Evolutionary conservation across 495 filamentous ascomycete genomes (phyloP), one percentile per base, ranked within the genome.

Genomic region (Corynascus novoguineensis): DNA sequence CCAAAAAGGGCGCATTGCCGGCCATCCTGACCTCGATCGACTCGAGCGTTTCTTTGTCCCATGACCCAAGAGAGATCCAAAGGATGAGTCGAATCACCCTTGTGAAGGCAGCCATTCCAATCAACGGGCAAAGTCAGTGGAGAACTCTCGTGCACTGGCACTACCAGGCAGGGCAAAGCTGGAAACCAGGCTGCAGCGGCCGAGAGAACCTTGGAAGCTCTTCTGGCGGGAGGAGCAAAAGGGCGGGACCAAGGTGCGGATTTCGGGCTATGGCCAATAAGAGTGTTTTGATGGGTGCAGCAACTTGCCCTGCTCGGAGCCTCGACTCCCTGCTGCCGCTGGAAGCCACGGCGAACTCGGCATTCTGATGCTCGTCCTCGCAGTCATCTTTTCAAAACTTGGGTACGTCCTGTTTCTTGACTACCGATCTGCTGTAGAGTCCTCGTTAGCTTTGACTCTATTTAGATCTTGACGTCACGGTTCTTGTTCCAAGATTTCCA

Each of bases 101-200:
- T 2, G 24, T 28, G 38, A 17, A 55, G 52, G 42, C 53, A 55
- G 53, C 53, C 46, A n/a, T 32, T 31, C 53, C 51, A 54, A 45
- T 54, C 37, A 34, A 29, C 27, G 9, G 28, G 17, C 40, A 22
- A 24, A 2, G 9, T 3, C 3, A 40, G 51, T 35, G 38, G 41
- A 28, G 40, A 25, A 21, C 22, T 41, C 29, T 31, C 12, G 35
- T 29, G 35, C 50, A 41, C n/a, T n/a, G n/a, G n/a, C n/a, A n/a
- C n/a, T n/a, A n/a, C n/a, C n/a, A 25, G 21, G 50, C 50, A 40
- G 50, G 21, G 32, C 49, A 15, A 51, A 27, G 49, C 49, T 51
- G 34, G 21, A 27, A 51, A 38, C 49, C 50, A 52, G 50, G 50
- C 50, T 42, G 50, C 37, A 51, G 11, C 22, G 22, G n/a, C n/a